phyloP scores from a whole-genome alignment of 257 asterid genomes.

The Capsicum pubescens region DNA sequence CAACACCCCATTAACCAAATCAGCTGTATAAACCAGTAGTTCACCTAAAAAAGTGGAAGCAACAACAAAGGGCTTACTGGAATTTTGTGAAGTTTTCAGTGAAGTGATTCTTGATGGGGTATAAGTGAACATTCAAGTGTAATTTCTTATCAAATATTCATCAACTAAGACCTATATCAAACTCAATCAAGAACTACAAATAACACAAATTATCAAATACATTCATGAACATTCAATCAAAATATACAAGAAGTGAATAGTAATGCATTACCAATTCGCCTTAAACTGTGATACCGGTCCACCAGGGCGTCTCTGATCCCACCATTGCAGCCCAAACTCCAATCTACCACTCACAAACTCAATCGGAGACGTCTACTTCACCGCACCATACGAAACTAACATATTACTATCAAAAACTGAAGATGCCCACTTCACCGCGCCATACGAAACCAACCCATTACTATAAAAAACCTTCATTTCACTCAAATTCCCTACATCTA shows the following conservation, averaged over 20 bases:
- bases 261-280: slow-evolving; percentile 63
- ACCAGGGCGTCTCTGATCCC: slow-evolving; percentile 83
- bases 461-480: slow-evolving; percentile 66
- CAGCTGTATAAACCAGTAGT: too few relatives aligned
- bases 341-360: slow-evolving; percentile 89
- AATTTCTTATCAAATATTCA: slow-evolving; percentile 3
- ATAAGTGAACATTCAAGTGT: slow-evolving; percentile 44
- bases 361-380: slow-evolving; percentile 81
- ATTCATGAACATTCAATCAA: background rate
- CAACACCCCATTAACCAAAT: too few relatives aligned
- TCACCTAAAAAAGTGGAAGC: too few relatives aligned
- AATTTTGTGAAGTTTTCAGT: slow-evolving; percentile 42
- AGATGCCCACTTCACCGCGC: slow-evolving; percentile 80
- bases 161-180: background rate
- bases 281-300: slow-evolving; percentile 74
- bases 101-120: slow-evolving; percentile 63
- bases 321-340: slow-evolving; percentile 84
- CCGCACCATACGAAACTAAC: slow-evolving; percentile 69
- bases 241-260: background rate
- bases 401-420: slow-evolving; percentile 65
- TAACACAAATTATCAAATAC: background rate
- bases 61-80: too few relatives aligned
- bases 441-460: slow-evolving; percentile 72
- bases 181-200: background rate
- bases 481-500: slow-evolving; percentile 40